Evolutionary conservation across 768 basidiomycete genomes (phyloP), one percentile per base, ranked within the genome.

Genomic region (Termitomyces titanicus): DNA sequence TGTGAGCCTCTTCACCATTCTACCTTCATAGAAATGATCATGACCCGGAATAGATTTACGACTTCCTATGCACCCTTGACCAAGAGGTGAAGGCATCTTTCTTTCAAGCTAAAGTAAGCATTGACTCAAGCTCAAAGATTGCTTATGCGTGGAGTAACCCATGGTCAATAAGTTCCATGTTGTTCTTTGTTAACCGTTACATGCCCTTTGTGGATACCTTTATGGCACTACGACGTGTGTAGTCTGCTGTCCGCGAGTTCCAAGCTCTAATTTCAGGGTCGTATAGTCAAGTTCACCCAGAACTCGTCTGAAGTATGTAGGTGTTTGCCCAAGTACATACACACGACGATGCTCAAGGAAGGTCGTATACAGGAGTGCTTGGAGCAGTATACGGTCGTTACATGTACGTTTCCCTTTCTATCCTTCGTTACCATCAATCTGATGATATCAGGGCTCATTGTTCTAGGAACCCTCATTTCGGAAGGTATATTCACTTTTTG

Each of bases 131-230:
- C 44, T 34, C 49, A 6, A 51, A 74, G 72, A 62, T 74, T 12
- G 65, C 68, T 40, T 66, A 70, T 48, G 69, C 72, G 17, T 74
- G 73, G 74, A 64, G 55, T 15, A 51, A 61, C 45, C 64, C 70
- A 4, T 61, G 68, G 57, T 58, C 66, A 7, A 40, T 71, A 25
- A 68, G 70, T 20, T 65, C 68, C 2, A 35, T 69, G 25, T 61
- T 76, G 8, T 76, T 74, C 63, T 64, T 72, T 34, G 59, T 74
- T 37, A 76, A 76, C 60, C 69, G 74, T 29, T 76, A 76, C 54
- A 60, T 72, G 10, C 74, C 74, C 5, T 73, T 74, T 52, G 56
- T 74, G 18, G 73, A 74, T 54, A 74, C 70, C 2, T 65, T 74
- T 35, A 44, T 74, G 58, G 67, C 70, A 22, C 61, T 74, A 25